Evolutionary conservation across 805 yeast species (phyloP), one percentile per base, ranked within the genome.

Genomic region (Cyberlindnera petersonii): DNA sequence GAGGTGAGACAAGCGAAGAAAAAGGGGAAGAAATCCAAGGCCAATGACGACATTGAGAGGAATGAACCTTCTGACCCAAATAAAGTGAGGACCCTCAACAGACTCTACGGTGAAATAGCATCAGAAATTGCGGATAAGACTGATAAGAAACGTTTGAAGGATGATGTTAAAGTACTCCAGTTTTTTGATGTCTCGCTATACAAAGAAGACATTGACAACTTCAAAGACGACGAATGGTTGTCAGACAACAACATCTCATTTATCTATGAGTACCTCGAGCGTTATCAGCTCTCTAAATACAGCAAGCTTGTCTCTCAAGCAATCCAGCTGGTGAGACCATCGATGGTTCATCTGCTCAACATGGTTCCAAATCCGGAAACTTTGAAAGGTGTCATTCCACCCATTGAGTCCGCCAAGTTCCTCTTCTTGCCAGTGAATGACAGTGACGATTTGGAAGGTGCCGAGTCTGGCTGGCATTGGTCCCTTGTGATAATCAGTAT

Each of bases 381-480:
- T 6, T 59, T 75, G 22, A 59, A 58, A 30, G 69, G 66, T 2
- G 76, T 71, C 1, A 50, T 75, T 20, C 81, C 82, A 0, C 55
- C 64, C 0, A 41, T 75, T 5, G 65, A 64, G 11, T 48, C 59
- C 1, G 62, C 76, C 3, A 60, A 64, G 11, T 74, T 78, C 48
- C 66, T 84, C 1, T 82, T 85, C 46, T 55, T 82, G 27, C 93
- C 91, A 0, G 65, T 82, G 21, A 84, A 82, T 55, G 82, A 76
- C 53, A 77, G 75, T 43, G 81, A 71, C 32, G 82, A 78, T 39
- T 63, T 77, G 29, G 81, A 71, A 33, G 61, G 63, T 1, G 75
- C 72, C 3, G 83, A 76, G 44, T 79, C 80, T 14, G 93, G 91
- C 1, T 78, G 77, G 32, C 93, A 85, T 59, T 84, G 94, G 93